Evolutionary conservation across 257 asterid species (phyloP), one percentile per base, ranked within the genome.

Genomic region (Mentha longifolia): DNA sequence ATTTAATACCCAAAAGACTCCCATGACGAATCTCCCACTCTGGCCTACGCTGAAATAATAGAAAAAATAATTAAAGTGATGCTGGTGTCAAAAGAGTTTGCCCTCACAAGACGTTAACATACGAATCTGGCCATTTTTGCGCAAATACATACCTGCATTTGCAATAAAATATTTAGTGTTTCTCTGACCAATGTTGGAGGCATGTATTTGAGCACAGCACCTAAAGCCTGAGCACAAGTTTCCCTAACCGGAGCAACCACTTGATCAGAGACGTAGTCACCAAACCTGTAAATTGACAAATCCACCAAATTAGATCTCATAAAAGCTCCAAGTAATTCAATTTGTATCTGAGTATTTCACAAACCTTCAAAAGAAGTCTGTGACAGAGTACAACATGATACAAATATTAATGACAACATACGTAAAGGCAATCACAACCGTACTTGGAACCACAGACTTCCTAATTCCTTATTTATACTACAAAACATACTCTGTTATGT

Each of bases 11-110:
- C 93, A 92, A 84, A 67, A 95, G 98, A 79, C 99, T 88, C 70
- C 99, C 97, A 74, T 95, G 99, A 42, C 99, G 98, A 80, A 95
- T 92, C 88, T 95, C 99, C 99, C 99, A 95, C 80, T 95, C 99
- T 80, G 98, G 85, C 76, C 97, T 92, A 95, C 87, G 86, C 99
- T 95, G 99, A 86, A 92, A 87, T 75, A 81, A 78, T 82, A 79
- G 80, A 79, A 79, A n/a, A 73, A 78, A 76, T 82, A 83, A 86
- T 88, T 78, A 87, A 81, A 90, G 81, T 70, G 54, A 68, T 64
- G 81, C 19, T 60, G 61, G 66, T 42, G 70, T n/a, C 35, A 20
- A 65, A 64, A 47, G 54, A 57, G 57, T 57, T 51, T 47, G 45
- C 12, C 51, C 73, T 33, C 15, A 14, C n/a, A 47, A 60, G 5